phyloP scores from a whole-genome alignment of 2,329 filamentous ascomycete species.

The Sporothrix variecibatus region DNA sequence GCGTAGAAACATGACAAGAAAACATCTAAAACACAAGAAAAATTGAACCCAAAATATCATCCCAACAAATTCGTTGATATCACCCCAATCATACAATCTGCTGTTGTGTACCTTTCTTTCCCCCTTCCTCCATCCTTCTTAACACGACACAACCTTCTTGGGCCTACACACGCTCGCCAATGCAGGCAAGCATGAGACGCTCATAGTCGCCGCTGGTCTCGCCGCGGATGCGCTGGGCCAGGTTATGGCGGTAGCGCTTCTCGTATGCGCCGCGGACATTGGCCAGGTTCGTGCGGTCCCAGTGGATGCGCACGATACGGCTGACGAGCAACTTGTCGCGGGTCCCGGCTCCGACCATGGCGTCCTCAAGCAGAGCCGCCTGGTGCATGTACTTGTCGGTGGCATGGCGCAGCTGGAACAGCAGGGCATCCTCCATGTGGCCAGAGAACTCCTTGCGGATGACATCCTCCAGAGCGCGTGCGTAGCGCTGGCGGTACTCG shows the following conservation, averaged over 20 bases:
- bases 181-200: constrained; percentile 70
- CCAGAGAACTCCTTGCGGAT: constrained; percentile 84
- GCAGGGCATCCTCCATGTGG: constrained; percentile 84
- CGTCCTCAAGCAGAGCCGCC: constrained; percentile 76
- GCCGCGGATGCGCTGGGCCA: constrained; percentile 70
- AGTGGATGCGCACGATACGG: constrained; percentile 79
- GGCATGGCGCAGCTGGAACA: constrained; percentile 76
- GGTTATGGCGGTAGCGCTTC: constrained; percentile 66
- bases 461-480: constrained; percentile 68
- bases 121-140: constrained; percentile 31
- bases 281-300: constrained; percentile 73
- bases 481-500: constrained; percentile 71
- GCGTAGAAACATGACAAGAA: neutral
- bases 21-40: neutral
- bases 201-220: constrained; percentile 88
- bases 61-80: neutral
- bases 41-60: neutral
- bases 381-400: constrained; percentile 82
- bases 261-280: constrained; percentile 79
- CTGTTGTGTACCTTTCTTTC: neutral
- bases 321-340: constrained; percentile 79
- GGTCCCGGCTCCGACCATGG: constrained; percentile 85
- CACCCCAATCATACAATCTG: neutral
- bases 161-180: constrained; percentile 50
- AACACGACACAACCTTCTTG: neutral